These are phyloP conservation scores for Ceraceosorus guamensis DNA, from an alignment of 1,284 basidiomycete species.

Conservation along the genomic window DNA sequence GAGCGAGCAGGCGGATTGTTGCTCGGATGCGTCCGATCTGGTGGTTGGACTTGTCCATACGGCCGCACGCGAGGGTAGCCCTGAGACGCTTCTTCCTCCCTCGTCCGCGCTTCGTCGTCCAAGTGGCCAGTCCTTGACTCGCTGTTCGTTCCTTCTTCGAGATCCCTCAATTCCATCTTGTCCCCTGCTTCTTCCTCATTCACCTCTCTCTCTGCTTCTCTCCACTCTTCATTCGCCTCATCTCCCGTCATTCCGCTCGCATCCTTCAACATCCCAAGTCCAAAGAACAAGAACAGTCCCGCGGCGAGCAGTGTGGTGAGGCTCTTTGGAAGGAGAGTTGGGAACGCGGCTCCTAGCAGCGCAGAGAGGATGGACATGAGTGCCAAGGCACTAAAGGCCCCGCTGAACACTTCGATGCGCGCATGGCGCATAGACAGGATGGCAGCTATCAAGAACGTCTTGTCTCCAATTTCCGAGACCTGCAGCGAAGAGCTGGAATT, in stretches of 20 bases:
- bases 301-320: slow-evolving; percentile 75
- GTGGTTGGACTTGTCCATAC: no score
- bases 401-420: slow-evolving; percentile 74
- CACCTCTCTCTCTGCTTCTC: slow-evolving; percentile 57
- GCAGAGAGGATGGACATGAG: slow-evolving; percentile 61
- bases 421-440: slow-evolving; percentile 94
- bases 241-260: slow-evolving; percentile 35
- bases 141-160: slow-evolving; percentile 19
- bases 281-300: slow-evolving; percentile 50
- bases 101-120: not conserved
- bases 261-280: slow-evolving; percentile 34
- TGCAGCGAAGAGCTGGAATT: slow-evolving; percentile 2
- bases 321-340: slow-evolving; percentile 32
- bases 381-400: slow-evolving; percentile 77
- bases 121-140: no score
- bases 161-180: slow-evolving; percentile 15
- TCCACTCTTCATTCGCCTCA: slow-evolving; percentile 60
- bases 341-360: slow-evolving; percentile 41
- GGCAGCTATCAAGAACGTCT: slow-evolving; percentile 93
- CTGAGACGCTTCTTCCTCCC: no score
- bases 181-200: slow-evolving; percentile 60
- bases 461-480: slow-evolving; percentile 66
- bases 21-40: no score
- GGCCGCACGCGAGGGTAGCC: slow-evolving; percentile 4
- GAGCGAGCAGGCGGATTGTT: no score